Evolutionary conservation across 2,329 filamentous ascomycete species (phyloP), one percentile per base, ranked within the genome.

Genomic region (Colletotrichum sp.): DNA sequence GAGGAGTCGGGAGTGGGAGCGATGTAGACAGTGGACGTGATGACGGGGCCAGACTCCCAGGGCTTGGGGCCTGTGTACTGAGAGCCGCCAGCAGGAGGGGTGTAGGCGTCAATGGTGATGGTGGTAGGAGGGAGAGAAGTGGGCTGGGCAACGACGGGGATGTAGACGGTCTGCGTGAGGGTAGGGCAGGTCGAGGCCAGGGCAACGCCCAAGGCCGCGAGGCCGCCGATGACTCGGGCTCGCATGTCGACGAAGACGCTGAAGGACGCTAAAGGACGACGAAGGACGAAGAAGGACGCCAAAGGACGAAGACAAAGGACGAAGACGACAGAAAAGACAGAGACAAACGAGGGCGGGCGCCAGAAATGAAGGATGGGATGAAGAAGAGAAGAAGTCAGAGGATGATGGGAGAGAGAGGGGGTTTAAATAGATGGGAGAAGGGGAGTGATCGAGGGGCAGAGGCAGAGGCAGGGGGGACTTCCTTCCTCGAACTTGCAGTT

Each of bases 151-250:
- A 79, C 84, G 66, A 89, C 82, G 39, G 89, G 90, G 78, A 90
- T 81, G 78, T 89, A 88, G 76, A 90, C 84, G 52, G 89, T 90
- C 44, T 83, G 85, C 44, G 85, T 86, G 9, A 81, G 81, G 73
- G 84, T 79, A 55, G 83, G 75, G 76, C 57, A 32, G 28, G 59
- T 62, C 6, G 59, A 34, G 44, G 44, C 44, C 18, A 49, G 44
- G 44, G 44, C 44, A 13, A 86, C 81, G 72, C 83, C 82, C 73
- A 84, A 77, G 79, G 83, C 83, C 79, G 81, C 75, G 62, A 88
- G 70, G 80, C 82, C 82, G 78, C 83, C 81, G 75, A 88, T 77
- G 74, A 84, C 81, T 63, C 24, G 67, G 13, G 81, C 79, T 81
- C 85, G 86, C 87, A 89, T 89, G 79, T 78, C 83, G 79, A 68